These are phyloP conservation scores for Pezicula radicicola DNA, from an alignment of 2,329 filamentous ascomycete species.

Conservation along the genomic window DNA sequence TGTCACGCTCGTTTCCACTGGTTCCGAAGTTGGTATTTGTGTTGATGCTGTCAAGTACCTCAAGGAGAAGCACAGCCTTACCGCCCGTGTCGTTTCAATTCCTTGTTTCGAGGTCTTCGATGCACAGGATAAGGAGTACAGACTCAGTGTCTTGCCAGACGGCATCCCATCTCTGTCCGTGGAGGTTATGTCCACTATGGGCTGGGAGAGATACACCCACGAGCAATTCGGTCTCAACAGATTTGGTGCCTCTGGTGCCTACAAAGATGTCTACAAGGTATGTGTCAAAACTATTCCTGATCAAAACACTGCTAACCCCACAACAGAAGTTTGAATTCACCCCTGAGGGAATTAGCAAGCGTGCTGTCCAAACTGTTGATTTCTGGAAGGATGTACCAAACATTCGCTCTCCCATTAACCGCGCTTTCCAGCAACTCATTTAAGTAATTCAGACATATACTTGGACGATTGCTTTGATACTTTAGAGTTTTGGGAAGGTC, in stretches of 20 bases:
- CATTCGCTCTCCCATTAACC: slow-evolving; percentile 92
- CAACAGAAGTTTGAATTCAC: slow-evolving; percentile 98
- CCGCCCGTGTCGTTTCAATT: slow-evolving; percentile 89
- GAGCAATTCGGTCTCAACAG: slow-evolving; percentile 99
- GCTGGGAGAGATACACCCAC: slow-evolving; percentile 98
- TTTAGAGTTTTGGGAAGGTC: background rate
- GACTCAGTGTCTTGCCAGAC: slow-evolving; percentile 86
- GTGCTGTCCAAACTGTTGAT: slow-evolving; percentile 84
- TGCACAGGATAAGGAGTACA: slow-evolving; percentile 90
- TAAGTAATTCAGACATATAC: slow-evolving; percentile 45
- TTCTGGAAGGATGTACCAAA: slow-evolving; percentile 96
- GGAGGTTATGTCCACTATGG: slow-evolving; percentile 95
- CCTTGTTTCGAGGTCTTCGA: slow-evolving; percentile 98
- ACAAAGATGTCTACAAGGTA: slow-evolving; percentile 96
- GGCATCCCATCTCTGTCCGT: slow-evolving; percentile 91
- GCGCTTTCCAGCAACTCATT: slow-evolving; percentile 95
- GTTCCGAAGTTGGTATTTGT: slow-evolving; percentile 92
- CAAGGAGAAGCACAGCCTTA: slow-evolving; percentile 82
- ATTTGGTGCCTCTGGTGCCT: slow-evolving; percentile 95
- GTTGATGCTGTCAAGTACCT: slow-evolving; percentile 91
- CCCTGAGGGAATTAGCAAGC: slow-evolving; percentile 93
- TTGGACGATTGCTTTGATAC: background rate
- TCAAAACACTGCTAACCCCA: slow-evolving; percentile 33
- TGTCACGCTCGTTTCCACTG: slow-evolving; percentile 89
- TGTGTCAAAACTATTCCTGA: slow-evolving; percentile 27